Conservation (phyloP, 2,329 filamentous ascomycete species). For the Talaromyces piceae region DNA sequence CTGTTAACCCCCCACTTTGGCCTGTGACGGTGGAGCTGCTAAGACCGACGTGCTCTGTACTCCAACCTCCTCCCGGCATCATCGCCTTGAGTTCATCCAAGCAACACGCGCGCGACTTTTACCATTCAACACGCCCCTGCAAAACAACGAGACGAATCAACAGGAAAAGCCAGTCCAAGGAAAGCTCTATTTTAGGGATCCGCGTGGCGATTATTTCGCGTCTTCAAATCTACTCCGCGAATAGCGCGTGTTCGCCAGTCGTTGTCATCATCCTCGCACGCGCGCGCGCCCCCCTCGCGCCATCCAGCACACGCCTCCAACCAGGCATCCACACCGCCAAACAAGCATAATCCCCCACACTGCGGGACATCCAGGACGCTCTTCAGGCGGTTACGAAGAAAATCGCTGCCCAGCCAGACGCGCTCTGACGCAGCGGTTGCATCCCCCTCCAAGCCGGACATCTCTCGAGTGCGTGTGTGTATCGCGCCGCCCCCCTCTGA, state of each 20-base stretch:
- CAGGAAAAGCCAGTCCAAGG: slow-evolving; percentile 1
- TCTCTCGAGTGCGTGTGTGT: not conserved
- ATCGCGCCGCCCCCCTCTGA: slow-evolving; percentile 28
- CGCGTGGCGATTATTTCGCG: slow-evolving; percentile 7
- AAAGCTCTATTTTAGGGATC: not conserved
- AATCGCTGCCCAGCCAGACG: slow-evolving; percentile 32
- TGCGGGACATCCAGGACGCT: slow-evolving; percentile 16
- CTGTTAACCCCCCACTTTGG: not conserved
- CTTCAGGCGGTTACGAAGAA: slow-evolving; percentile 29
- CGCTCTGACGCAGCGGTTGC: slow-evolving; percentile 19
- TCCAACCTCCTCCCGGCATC: not conserved
- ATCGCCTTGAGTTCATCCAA: not conserved
- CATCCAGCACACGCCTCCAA: not conserved
- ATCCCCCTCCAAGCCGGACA: slow-evolving; percentile 13
- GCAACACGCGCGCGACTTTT: slow-evolving; percentile 6
- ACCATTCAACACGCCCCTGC: not conserved
- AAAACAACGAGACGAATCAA: not conserved
- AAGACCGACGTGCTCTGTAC: not conserved
- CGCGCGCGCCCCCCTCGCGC: slow-evolving; percentile 13
- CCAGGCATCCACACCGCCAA: slow-evolving; percentile 15
- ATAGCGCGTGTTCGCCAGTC: slow-evolving; percentile 6
- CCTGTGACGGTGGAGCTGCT: slow-evolving; percentile 1
- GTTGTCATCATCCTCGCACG: slow-evolving; percentile 1
- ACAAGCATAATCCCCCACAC: slow-evolving; percentile 23
- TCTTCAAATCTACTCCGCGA: slow-evolving; percentile 7